Evolutionary conservation across 2,329 filamentous ascomycete genomes (phyloP).

Genomic region (Fusarium sacchari): DNA sequence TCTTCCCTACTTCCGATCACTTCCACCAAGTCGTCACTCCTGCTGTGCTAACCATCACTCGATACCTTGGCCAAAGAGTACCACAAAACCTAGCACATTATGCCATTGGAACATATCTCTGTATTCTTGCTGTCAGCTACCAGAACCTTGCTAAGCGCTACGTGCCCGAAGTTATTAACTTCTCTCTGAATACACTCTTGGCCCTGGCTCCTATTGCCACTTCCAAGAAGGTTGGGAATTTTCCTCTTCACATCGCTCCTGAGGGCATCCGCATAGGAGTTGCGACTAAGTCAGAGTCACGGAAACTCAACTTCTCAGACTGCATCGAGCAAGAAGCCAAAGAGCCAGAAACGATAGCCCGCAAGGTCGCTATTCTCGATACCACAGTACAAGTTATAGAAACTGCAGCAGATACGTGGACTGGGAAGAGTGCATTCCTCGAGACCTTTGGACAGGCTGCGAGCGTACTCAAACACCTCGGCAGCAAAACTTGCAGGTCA

Average conservation of each 20-base stretch:
- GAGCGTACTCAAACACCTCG: conserved; percentile 69
- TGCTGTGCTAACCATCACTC: conserved; percentile 82
- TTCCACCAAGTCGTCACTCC: conserved; percentile 96
- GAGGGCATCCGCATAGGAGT: conserved; percentile 61
- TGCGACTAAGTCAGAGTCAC: conserved; percentile 53
- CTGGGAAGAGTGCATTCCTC: conserved; percentile 75
- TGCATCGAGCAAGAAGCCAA: conserved; percentile 55
- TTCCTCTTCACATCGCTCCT: conserved; percentile 69
- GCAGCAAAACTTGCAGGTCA: conserved; percentile 59
- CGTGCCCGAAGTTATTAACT: conserved; percentile 88
- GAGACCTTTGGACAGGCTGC: conserved; percentile 79
- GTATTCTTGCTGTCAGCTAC: conserved; percentile 82
- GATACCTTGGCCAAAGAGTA: conserved; percentile 83
- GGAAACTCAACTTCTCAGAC: conserved; percentile 69
- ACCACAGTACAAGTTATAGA: conserved; percentile 74
- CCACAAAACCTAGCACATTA: conserved; percentile 74
- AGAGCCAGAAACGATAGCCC: conserved; percentile 43
- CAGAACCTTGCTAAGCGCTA: conserved; percentile 86
- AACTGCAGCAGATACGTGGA: conserved; percentile 77
- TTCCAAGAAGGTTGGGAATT: conserved; percentile 60
- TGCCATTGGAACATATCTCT: conserved; percentile 80
- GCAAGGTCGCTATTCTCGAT: conserved; percentile 69
- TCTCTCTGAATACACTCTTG: conserved; percentile 77
- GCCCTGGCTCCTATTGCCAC: conserved; percentile 69
- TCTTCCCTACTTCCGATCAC: conserved; percentile 96